Conservation (phyloP, 148 eudicot species). For the Cornus controversa region DNA sequence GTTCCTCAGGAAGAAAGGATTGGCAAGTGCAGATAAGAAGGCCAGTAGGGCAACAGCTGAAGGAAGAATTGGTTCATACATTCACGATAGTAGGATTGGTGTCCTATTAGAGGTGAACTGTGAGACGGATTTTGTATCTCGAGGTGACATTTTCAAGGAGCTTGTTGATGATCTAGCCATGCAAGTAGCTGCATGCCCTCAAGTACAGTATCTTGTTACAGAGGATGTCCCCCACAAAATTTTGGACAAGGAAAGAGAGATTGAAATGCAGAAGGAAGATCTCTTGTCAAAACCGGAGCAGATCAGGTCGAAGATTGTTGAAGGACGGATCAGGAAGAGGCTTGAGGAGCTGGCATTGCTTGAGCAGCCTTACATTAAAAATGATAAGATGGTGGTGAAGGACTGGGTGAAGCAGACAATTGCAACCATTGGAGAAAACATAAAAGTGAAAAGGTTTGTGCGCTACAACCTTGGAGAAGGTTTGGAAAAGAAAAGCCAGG, state of each 20-base stretch:
- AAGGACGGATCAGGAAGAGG: slow-evolving; percentile 87
- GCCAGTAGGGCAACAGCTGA: slow-evolving; percentile 88
- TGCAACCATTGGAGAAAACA: slow-evolving; percentile 89
- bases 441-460: slow-evolving; percentile 80
- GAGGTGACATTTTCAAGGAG: slow-evolving; percentile 87
- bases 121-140: slow-evolving; percentile 93
- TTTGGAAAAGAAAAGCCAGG: slow-evolving; percentile 80
- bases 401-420: slow-evolving; percentile 94
- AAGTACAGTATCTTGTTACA: slow-evolving; percentile 63
- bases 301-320: slow-evolving; percentile 79
- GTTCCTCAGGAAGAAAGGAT: slow-evolving; percentile 90
- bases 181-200: slow-evolving; percentile 99
- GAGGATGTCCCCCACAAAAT: slow-evolving; percentile 83
- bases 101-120: slow-evolving; percentile 89
- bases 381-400: slow-evolving; percentile 81
- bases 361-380: slow-evolving; percentile 91
- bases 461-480: slow-evolving; percentile 90
- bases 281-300: slow-evolving; percentile 87
- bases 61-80: slow-evolving; percentile 91
- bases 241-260: slow-evolving; percentile 72
- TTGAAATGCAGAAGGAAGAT: slow-evolving; percentile 97
- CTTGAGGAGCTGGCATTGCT: slow-evolving; percentile 88
- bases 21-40: slow-evolving; percentile 95
- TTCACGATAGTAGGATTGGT: slow-evolving; percentile 89
- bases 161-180: slow-evolving; percentile 91